phyloP scores from a whole-genome alignment of 179 eudicot genomes.

The Spergularia azorica region DNA sequence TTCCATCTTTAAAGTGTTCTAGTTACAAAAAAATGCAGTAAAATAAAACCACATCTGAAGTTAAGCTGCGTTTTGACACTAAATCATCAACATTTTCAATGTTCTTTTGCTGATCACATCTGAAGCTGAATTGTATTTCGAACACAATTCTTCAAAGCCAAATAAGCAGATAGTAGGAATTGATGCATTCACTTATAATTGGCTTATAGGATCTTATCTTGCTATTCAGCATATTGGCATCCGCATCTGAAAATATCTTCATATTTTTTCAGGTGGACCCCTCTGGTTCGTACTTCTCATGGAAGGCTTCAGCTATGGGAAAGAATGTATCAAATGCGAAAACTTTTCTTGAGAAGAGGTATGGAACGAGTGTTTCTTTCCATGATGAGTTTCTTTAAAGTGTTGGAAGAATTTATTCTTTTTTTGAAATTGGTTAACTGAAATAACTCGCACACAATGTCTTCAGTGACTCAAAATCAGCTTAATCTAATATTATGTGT shows the following conservation, averaged over 20 bases:
- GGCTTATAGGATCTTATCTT: background rate
- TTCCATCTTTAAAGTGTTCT: background rate
- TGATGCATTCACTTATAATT: background rate
- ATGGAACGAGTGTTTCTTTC: background rate
- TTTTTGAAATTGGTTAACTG: too few species aligned
- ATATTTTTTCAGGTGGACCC: slow-evolving; percentile 70
- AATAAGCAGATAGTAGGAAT: too few species aligned
- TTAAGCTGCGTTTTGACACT: background rate
- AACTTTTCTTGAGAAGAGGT: slow-evolving; percentile 98
- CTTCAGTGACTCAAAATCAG: too few species aligned
- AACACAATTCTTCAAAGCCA: too few species aligned
- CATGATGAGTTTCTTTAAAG: background rate
- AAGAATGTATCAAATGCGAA: slow-evolving; percentile 97
- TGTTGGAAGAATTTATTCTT: too few species aligned
- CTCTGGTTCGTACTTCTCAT: slow-evolving; percentile 95
- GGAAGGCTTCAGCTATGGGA: slow-evolving; percentile 99
- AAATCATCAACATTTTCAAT: background rate
- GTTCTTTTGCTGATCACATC: background rate
- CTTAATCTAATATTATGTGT: too few species aligned
- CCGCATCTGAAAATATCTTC: background rate
- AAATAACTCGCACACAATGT: too few species aligned
- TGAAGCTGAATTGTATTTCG: too few species aligned
- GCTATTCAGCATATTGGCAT: background rate
- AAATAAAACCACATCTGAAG: too few species aligned
- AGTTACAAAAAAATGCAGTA: too few species aligned